Evolutionary conservation across 1,139 yeast genomes (phyloP).

Genomic region (Candida sanyaensis): DNA sequence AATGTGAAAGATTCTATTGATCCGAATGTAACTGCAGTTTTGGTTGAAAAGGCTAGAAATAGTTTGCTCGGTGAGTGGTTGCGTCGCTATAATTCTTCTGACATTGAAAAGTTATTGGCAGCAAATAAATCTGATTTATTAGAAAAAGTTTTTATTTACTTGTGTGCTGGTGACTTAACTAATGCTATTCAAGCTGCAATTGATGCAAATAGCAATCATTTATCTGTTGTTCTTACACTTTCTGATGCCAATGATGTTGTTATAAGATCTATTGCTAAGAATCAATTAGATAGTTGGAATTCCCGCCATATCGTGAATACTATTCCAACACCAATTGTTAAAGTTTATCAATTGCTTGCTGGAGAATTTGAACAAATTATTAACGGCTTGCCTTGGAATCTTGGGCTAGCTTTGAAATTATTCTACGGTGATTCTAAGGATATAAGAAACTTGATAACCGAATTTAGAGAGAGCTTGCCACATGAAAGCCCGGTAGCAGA

Average conservation of each 20-base stretch:
- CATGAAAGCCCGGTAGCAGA: conserved; percentile 20
- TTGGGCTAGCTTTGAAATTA: conserved; percentile 57
- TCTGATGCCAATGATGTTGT: conserved; percentile 67
- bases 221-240: conserved; percentile 69
- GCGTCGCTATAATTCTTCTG: conserved; percentile 21
- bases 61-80: conserved; percentile 47
- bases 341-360: conserved; percentile 64
- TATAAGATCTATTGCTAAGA: conserved; percentile 54
- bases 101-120: conserved; percentile 19
- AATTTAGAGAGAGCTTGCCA: conserved; percentile 16
- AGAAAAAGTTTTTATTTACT: conserved; percentile 51
- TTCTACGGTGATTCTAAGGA: conserved; percentile 60
- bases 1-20: background rate
- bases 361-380: conserved; percentile 51
- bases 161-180: conserved; percentile 59
- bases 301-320: conserved; percentile 34
- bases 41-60: conserved; percentile 5
- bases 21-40: conserved; percentile 1
- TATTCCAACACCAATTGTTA: conserved; percentile 56
- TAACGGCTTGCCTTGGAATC: conserved; percentile 64
- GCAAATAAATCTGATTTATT: conserved; percentile 32
- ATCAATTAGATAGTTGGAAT: conserved; percentile 70
- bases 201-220: conserved; percentile 59
- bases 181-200: conserved; percentile 66
- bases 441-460: conserved; percentile 39